Base-by-base conservation (phyloP, 2,329 filamentous ascomycete genomes). In the Aphanocladium album region DNA sequence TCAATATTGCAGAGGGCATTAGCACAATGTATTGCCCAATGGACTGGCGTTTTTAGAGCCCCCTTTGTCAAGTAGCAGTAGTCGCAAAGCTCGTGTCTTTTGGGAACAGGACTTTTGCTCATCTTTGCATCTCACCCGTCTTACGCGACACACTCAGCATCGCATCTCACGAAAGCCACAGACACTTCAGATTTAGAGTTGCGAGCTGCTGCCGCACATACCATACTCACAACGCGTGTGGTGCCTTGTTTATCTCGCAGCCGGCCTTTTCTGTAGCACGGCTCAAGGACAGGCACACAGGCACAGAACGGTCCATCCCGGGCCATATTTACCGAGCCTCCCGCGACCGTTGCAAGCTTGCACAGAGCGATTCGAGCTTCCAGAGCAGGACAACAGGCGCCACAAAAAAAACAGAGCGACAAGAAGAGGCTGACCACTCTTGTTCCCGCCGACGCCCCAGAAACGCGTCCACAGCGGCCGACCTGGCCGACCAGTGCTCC, bases 401-500 rank as follows among this genome's bases (percentile, higher is more conserved):
- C 27, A 33, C 27, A 35, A 33, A 54, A 45, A 47, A 6, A 52
- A n/a, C 16, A 52, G n/a, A 39, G 50, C n/a, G 33, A 27, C 16
- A 16, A 37, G 19, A 37, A 16, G 6, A 25, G 19, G 49, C 50
- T 25, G 51, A 27, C 51, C 51, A 21, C 25, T 30, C 23, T 6
- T 12, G 21, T 14, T 30, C n/a, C 27, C 30, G 27, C 1, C 30
- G 27, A 27, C 27, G 35, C 37, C 54, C 41, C 37, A 19, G 37
- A 39, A 50, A 57, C 55, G 55, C 45, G 55, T 57, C 35, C 35
- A n/a, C 55, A 49, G 35, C 49, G 30, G 19, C 19, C 23, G 55
- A 50, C 46, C 46, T 33, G 46, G n/a, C 46, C 46, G 16, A 50
- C 41, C 46, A 6, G 30, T 27, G n/a, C 33, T 16, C 16, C 19